A percentile compares a stretch with the other conserved stretches of the same genome.
Evolutionary conservation across 2,329 filamentous ascomycete species (phyloP).

Genomic region (Biscogniauxia sp.): DNA sequence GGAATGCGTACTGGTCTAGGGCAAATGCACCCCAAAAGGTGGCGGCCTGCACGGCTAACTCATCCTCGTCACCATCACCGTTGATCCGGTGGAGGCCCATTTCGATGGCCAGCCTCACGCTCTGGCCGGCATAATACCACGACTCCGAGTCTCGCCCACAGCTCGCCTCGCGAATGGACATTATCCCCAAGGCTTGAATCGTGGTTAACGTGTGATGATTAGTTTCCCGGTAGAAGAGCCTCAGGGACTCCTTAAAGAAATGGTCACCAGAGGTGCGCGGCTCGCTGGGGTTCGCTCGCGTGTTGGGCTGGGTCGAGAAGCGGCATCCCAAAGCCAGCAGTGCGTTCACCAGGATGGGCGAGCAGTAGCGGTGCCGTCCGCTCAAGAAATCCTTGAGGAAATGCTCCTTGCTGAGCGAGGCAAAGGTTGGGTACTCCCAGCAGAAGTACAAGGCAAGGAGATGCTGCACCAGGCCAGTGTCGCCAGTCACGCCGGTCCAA

Average conservation of each 20-base stretch:
- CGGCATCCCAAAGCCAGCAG: constrained; percentile 65
- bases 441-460: constrained; percentile 68
- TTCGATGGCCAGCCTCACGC: constrained; percentile 68
- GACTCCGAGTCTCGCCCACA: constrained; percentile 70
- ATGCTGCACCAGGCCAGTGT: constrained; percentile 59
- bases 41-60: constrained; percentile 56
- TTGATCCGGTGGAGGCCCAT: constrained; percentile 63
- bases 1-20: constrained; percentile 58
- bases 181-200: constrained; percentile 71
- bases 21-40: constrained; percentile 64
- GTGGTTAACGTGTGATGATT: constrained; percentile 65
- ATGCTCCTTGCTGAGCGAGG: constrained; percentile 68
- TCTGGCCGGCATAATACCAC: constrained; percentile 71
- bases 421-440: constrained; percentile 75
- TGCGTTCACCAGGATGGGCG: constrained; percentile 63
- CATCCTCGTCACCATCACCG: constrained; percentile 50
- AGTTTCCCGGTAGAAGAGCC: constrained; percentile 56
- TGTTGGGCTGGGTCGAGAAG: constrained; percentile 63
- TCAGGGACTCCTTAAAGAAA: constrained; percentile 68
- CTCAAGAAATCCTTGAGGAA: constrained; percentile 65
- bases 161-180: constrained; percentile 73
- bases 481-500: constrained; percentile 62
- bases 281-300: constrained; percentile 60
- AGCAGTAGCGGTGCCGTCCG: constrained; percentile 64
- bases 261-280: constrained; percentile 67